A percentile compares a stretch with the other conserved stretches of the same genome.
Evolutionary conservation across 2,329 filamentous ascomycete genomes (phyloP).

Genomic region (Claviceps maximensis): DNA sequence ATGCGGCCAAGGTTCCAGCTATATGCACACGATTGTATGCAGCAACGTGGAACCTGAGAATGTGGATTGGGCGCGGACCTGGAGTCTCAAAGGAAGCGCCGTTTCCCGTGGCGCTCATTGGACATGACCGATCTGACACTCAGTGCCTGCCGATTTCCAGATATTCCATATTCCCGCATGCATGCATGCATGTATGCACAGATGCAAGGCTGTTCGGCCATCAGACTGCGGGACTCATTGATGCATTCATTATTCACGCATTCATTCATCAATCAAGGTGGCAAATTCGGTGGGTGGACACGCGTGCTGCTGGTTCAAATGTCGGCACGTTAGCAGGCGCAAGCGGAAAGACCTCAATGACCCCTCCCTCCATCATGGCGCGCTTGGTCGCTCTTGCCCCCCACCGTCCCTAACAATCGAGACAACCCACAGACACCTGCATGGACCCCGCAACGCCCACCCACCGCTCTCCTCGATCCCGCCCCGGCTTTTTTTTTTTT

Average conservation of each 20-base stretch:
- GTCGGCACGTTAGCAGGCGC: not conserved
- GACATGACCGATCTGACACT: not conserved
- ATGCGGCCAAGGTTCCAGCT: too few species aligned
- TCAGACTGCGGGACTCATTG: too few species aligned
- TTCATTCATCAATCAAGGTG: not conserved
- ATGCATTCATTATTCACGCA: too few species aligned
- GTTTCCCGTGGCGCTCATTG: slow-evolving; percentile 4
- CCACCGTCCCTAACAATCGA: not conserved
- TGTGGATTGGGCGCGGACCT: too few species aligned
- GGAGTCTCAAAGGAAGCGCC: not conserved
- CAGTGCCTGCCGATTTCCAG: too few species aligned
- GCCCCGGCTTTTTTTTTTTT: slow-evolving; percentile 1
- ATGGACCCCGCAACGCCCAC: slow-evolving; percentile 2
- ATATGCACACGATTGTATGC: too few species aligned
- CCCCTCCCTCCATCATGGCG: not conserved
- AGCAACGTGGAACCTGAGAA: not conserved
- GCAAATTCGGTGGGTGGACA: too few species aligned
- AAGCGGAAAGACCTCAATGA: not conserved
- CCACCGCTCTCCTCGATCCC: not conserved
- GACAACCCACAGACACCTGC: too few species aligned
- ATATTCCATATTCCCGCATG: too few species aligned
- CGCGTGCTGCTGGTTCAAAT: too few species aligned
- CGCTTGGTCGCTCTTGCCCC: not conserved
- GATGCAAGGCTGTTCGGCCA: not conserved
- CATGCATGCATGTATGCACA: too few species aligned